Percentiles rank a stretch among this genome's conserved stretches.
phyloP scores from a whole-genome alignment of 1,284 basidiomycete species.

The Mycosarcoma maydis region DNA sequence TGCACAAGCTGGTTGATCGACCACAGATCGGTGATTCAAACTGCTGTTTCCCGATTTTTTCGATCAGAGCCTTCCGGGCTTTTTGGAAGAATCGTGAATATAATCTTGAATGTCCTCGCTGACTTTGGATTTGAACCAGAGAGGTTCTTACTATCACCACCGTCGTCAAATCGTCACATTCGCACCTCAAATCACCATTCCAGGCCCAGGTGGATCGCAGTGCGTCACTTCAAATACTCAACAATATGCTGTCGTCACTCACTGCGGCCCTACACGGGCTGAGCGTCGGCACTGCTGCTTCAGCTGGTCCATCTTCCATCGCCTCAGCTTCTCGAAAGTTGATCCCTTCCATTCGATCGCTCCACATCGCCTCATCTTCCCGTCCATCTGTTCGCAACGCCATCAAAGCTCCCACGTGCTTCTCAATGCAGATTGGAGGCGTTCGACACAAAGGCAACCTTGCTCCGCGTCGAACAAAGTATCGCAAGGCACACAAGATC shows the following conservation, averaged over 20 bases:
- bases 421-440: slow-evolving; percentile 40
- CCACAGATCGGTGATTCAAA: no score
- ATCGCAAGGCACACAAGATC: slow-evolving; percentile 87
- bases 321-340: slow-evolving; percentile 7
- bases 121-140: slow-evolving; percentile 1
- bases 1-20: no score
- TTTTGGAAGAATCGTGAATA: slow-evolving; percentile 31
- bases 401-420: background rate
- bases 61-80: background rate
- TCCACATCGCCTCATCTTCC: slow-evolving; percentile 14
- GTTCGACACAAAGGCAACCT: slow-evolving; percentile 73
- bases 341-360: slow-evolving; percentile 14
- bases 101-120: no score
- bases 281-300: slow-evolving; percentile 9
- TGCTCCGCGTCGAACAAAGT: slow-evolving; percentile 82
- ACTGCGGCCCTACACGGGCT: slow-evolving; percentile 27
- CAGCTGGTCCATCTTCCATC: slow-evolving; percentile 12
- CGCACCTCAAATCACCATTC: no score
- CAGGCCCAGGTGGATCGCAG: no score
- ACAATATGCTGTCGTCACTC: slow-evolving; percentile 28
- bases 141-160: slow-evolving; percentile 5
- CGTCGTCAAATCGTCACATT: background rate
- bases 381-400: slow-evolving; percentile 1
- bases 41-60: background rate
- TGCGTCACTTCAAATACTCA: no score